A percentile compares a stretch with the other conserved stretches of the same genome.
phyloP scores from a whole-genome alignment of 352 stramenopile species.

The Globisporangium acanthophoron region DNA sequence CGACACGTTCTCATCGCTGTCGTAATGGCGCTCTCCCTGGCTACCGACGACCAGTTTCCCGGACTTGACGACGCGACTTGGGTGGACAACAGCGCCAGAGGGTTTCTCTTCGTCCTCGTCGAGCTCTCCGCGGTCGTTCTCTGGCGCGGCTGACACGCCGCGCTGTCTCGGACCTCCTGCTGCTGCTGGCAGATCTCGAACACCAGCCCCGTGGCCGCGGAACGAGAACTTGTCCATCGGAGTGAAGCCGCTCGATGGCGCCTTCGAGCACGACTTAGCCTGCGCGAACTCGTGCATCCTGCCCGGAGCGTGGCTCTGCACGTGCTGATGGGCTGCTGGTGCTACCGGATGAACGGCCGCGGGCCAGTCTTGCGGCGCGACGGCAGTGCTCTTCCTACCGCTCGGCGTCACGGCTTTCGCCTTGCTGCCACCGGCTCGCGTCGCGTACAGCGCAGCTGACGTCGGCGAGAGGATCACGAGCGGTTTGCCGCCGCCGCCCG shows the following conservation, averaged over 20 bases:
- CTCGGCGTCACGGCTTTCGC: conserved; percentile 7
- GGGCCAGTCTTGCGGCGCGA: conserved; percentile 8
- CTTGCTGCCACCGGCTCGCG: background rate
- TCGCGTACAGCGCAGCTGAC: conserved; percentile 8
- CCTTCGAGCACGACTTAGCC: conserved; percentile 16
- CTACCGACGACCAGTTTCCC: conserved; percentile 6
- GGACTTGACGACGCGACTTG: conserved; percentile 5
- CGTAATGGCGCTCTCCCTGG: background rate
- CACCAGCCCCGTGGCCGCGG: background rate
- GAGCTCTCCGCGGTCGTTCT: conserved; percentile 5
- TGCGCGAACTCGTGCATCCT: background rate
- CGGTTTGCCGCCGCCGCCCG: conserved; percentile 10
- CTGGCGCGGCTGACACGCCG: background rate
- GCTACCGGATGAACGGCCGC: background rate
- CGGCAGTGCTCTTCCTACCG: background rate
- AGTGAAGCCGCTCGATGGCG: conserved; percentile 5
- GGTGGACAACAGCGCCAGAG: background rate
- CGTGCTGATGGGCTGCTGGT: background rate
- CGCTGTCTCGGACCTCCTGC: background rate
- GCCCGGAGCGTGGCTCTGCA: background rate
- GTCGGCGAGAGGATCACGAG: conserved; percentile 10
- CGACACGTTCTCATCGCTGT: background rate
- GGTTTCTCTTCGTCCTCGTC: conserved; percentile 6
- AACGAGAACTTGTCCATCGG: conserved; percentile 5
- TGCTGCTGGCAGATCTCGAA: background rate